These are phyloP conservation scores for Arctium lappa DNA, from an alignment of 129 eudicot species.

Conservation along the genomic window DNA sequence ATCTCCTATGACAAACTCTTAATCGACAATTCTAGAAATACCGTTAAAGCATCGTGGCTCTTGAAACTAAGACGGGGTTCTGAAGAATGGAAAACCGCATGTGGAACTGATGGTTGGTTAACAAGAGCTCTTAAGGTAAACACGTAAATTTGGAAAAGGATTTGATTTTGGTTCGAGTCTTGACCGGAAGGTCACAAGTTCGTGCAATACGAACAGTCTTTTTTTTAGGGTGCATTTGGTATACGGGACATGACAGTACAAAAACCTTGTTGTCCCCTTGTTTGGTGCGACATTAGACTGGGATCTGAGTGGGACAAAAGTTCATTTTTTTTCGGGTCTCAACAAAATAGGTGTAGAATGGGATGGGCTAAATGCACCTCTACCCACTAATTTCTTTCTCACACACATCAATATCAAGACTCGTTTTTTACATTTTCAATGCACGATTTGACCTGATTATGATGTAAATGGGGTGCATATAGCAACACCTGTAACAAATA, in stretches of 20 bases:
- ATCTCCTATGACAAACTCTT: slow-evolving; percentile 63
- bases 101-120: slow-evolving; percentile 49
- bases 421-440: too few species aligned
- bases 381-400: too few species aligned
- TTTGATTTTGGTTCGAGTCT: background rate
- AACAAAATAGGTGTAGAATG: too few species aligned
- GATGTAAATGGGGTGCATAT: too few species aligned
- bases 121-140: slow-evolving; percentile 51
- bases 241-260: background rate
- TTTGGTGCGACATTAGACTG: background rate
- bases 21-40: slow-evolving; percentile 45
- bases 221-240: background rate
- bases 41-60: slow-evolving; percentile 34
- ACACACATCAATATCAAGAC: too few species aligned
- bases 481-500: too few species aligned
- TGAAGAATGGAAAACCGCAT: slow-evolving; percentile 34
- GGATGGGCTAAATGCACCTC: too few species aligned
- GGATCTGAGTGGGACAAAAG: too few species aligned
- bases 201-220: background rate
- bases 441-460: too few species aligned
- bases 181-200: background rate
- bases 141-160: background rate
- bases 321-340: too few species aligned
- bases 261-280: background rate
- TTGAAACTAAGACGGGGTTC: slow-evolving; percentile 5